Conservation (phyloP, 2,329 filamentous ascomycete genomes). For the Lanzia echinophila region DNA sequence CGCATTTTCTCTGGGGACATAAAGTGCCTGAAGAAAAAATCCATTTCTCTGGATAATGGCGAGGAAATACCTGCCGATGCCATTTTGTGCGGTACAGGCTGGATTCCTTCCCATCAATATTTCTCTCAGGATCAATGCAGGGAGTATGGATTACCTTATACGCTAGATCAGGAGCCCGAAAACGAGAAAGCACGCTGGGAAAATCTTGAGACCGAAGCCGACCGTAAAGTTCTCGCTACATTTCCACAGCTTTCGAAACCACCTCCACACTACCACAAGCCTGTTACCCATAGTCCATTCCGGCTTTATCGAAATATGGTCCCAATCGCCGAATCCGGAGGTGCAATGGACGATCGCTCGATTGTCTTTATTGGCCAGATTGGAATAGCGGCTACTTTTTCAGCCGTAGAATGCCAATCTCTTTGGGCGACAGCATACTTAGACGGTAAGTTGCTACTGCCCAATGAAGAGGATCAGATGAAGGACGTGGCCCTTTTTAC, state of each 20-base stretch:
- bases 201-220: constrained; percentile 14
- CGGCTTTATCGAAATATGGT: constrained; percentile 4
- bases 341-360: neutral
- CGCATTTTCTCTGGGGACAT: constrained; percentile 10
- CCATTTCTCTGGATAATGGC: constrained; percentile 14
- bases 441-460: neutral
- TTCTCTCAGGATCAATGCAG: constrained; percentile 19
- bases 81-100: constrained; percentile 26
- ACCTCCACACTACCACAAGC: constrained; percentile 6
- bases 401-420: constrained; percentile 1
- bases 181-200: constrained; percentile 20
- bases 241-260: constrained; percentile 7
- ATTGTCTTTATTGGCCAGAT: constrained; percentile 7
- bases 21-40: constrained; percentile 14
- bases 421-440: constrained; percentile 10
- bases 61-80: constrained; percentile 20
- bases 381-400: neutral
- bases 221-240: neutral
- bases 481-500: constrained; percentile 3
- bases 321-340: neutral
- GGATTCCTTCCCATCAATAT: constrained; percentile 20
- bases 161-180: constrained; percentile 12
- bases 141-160: constrained; percentile 22
- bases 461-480: neutral
- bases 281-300: neutral